A percentile compares a stretch with the other conserved stretches of the same genome.
Conservation (phyloP, 169 alveolate species). For the Plasmodium relictum region DNA sequence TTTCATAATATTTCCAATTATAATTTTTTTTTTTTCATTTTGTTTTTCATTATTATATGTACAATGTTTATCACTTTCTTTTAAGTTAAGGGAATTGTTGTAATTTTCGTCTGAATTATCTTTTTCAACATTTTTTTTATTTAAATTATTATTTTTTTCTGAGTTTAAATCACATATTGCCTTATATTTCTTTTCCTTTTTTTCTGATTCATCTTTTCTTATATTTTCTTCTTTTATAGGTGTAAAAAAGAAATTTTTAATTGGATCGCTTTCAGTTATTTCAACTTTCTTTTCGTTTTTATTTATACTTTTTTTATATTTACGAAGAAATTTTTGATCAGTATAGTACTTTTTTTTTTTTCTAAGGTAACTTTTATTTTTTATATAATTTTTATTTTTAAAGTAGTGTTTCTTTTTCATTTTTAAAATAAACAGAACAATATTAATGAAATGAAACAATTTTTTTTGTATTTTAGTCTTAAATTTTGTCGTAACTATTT, state of each 20-base stretch:
- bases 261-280: slow-evolving; percentile 37
- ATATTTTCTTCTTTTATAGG: neutral
- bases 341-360: slow-evolving; percentile 56
- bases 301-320: slow-evolving; percentile 35
- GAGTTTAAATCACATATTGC: neutral
- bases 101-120: neutral
- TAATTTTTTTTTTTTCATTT: neutral
- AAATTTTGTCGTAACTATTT: too few relatives aligned
- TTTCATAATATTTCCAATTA: neutral
- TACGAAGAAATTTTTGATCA: slow-evolving; percentile 67
- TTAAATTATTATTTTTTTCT: neutral
- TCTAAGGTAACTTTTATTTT: slow-evolving; percentile 42
- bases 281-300: slow-evolving; percentile 14
- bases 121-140: neutral
- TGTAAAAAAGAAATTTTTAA: slow-evolving; percentile 58
- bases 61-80: neutral
- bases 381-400: slow-evolving; percentile 22
- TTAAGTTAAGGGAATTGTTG: neutral
- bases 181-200: neutral
- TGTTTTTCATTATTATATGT: slow-evolving; percentile 15
- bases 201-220: neutral
- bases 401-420: too few relatives aligned
- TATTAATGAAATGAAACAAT: too few relatives aligned
- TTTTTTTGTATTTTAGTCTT: too few relatives aligned
- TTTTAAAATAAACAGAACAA: too few relatives aligned